Evolutionary conservation across 2,329 filamentous ascomycete species (phyloP), one percentile per base, ranked within the genome.

Genomic region (Purpureocillium lavendulum): DNA sequence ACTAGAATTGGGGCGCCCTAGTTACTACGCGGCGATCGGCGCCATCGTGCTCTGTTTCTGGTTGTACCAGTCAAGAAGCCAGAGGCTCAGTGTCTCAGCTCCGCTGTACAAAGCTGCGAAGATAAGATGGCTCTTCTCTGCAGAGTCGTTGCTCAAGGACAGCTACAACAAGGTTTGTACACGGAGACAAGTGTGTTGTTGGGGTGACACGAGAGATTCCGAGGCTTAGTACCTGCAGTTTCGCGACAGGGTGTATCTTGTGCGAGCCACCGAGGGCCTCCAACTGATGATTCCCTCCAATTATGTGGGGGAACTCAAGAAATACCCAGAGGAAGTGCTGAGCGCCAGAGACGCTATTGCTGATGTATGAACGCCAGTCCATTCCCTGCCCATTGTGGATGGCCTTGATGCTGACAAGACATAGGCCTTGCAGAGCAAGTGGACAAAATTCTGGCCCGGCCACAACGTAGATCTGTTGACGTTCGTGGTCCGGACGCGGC

Each of bases 81-180:
- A 52, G 30, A 48, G 49, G 29, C 6, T 7, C 17, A 3, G 13
- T 13, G 24, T 69, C 4, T 55, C 62, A 10, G 56, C 63, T 4
- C 70, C 70, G 0, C 66, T 67, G 36, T 73, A 70, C 52, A 65
- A 68, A 45, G 69, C 69, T 0, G 59, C 66, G 7, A 67, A 66
- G 48, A 56, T 60, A 37, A 71, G 65, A 51, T 73, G 70, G 70
- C 68, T 72, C 47, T 71, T 73, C 38, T 61, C 62, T 41, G 70
- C 70, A 18, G 70, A 73, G 49, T 54, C 50, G 2, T 51, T 71
- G 28, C 61, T 73, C 13, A 61, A 60, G 38, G 66, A 72, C 33
- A 73, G 70, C 49, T 73, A 73, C 42, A 53, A 51, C 46, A 69
- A 70, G 60, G 68, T 71, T 38, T 12, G 48, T 33, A 12, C 4